Conservation (phyloP, 768 basidiomycete species). For the Rhizopogon roseolus region DNA sequence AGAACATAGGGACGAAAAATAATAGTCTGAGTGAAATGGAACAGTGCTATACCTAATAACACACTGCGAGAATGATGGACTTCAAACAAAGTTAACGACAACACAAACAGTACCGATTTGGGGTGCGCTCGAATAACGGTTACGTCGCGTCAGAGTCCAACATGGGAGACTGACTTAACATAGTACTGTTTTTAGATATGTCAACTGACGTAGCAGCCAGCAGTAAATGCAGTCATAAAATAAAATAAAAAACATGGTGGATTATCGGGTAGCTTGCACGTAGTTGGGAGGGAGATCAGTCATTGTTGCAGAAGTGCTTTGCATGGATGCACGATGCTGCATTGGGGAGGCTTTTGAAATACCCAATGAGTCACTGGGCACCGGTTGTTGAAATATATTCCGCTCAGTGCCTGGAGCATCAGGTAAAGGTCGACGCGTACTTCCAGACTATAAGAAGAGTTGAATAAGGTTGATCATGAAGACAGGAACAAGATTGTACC, state of each 20-base stretch:
- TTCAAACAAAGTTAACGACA: too few relatives aligned
- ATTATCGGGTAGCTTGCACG: constrained; percentile 8
- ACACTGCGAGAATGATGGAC: too few relatives aligned
- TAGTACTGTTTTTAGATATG: too few relatives aligned
- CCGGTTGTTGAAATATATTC: not conserved
- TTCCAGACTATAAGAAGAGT: constrained; percentile 7
- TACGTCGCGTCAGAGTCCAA: too few relatives aligned
- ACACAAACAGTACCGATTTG: too few relatives aligned
- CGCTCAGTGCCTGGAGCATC: constrained; percentile 13
- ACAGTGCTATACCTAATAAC: too few relatives aligned
- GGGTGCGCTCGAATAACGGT: too few relatives aligned
- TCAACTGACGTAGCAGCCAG: not conserved
- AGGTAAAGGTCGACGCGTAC: constrained; percentile 15
- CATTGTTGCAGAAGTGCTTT: constrained; percentile 8
- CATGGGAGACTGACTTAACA: too few relatives aligned
- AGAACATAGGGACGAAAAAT: too few relatives aligned
- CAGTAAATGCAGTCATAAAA: not conserved
- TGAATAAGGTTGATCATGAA: not conserved
- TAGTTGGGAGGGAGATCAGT: constrained; percentile 22
- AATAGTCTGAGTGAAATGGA: too few relatives aligned
- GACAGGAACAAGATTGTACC: constrained; percentile 2
- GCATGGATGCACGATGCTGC: constrained; percentile 1
- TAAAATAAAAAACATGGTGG: not conserved
- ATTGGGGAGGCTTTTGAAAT: not conserved
- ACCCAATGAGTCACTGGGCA: not conserved